These are phyloP conservation scores for Cercospora beticola DNA, from an alignment of 2,329 filamentous ascomycete species.

Conservation along the genomic window DNA sequence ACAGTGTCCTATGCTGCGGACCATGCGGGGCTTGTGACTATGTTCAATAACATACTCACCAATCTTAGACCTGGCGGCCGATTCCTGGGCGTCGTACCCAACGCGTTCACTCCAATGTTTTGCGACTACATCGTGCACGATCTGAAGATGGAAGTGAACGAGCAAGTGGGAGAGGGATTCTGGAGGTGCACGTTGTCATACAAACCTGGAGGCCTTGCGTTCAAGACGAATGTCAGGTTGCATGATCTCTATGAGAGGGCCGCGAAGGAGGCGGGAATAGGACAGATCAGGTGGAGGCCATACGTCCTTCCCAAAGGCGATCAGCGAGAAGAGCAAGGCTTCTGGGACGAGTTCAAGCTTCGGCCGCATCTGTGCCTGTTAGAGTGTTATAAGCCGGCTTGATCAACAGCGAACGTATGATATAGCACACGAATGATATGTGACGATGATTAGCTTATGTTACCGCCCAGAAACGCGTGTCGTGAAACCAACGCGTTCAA, in stretches of 20 bases:
- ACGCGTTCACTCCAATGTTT: no score
- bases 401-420: neutral
- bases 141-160: neutral
- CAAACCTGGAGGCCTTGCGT: neutral
- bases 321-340: conserved; percentile 13
- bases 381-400: conserved; percentile 6
- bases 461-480: neutral
- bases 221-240: neutral
- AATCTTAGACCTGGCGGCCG: conserved; percentile 13
- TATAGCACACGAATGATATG: neutral
- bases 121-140: no score
- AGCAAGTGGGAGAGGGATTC: neutral
- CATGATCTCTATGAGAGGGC: conserved; percentile 15
- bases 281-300: conserved; percentile 13
- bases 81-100: conserved; percentile 7
- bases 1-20: no score
- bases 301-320: conserved; percentile 16
- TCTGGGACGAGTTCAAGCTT: conserved; percentile 19
- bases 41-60: conserved; percentile 10
- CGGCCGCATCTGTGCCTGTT: conserved; percentile 16
- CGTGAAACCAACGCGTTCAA: neutral
- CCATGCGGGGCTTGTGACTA: conserved; percentile 8
- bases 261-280: conserved; percentile 17
- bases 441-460: neutral
- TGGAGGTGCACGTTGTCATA: conserved; percentile 4